Evolutionary conservation across 1,139 yeast genomes (phyloP), one percentile per base, ranked within the genome.

Genomic region (Komagataea norvegica): DNA sequence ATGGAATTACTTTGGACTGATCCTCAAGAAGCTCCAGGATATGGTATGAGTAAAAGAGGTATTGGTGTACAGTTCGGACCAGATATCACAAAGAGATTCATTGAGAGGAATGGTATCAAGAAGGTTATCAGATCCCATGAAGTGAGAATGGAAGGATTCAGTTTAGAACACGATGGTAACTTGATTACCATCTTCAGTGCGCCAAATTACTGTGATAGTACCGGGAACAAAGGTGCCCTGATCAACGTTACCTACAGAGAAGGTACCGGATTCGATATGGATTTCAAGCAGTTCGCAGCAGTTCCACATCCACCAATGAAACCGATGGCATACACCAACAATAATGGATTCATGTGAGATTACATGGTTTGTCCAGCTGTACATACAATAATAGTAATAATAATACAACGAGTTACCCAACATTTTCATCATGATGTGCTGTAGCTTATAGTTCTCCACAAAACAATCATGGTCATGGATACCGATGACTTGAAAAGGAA

Each of bases 1-100:
- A 91, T 89, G 96, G 98, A 91, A 57, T 71, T 93, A 59, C 68
- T 91, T 44, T 91, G 99, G 99, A 86, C 97, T 0, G 99, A 91
- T 59, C 99, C 99, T 1, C 96, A 88, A 59, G 68, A 70, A 0
- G 68, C 63, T 9, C 65, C 74, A 14, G 98, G 98, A 11, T 72
- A 95, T 34, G 77, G 88, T 1, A 87, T 94, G 5, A 84, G 95
- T 18, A 88, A 88, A 62, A 76, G 99, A 58, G 99, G 99, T 28
- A 79, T 89, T 38, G 97, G 98, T 20, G 76, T 86, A 62, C 95
- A 91, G 59, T 91, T 91, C 60, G 99, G 99, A 1, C 96, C 97
- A 7, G 98, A 91, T 59, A 76, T 91, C 43, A 91, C 98, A 7
- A 79, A 77, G 41, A 59, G 72, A 31, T 91, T 89, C 69, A 78